Conservation (phyloP, 306 rosid genomes). For the Dalbergia cultrata region DNA sequence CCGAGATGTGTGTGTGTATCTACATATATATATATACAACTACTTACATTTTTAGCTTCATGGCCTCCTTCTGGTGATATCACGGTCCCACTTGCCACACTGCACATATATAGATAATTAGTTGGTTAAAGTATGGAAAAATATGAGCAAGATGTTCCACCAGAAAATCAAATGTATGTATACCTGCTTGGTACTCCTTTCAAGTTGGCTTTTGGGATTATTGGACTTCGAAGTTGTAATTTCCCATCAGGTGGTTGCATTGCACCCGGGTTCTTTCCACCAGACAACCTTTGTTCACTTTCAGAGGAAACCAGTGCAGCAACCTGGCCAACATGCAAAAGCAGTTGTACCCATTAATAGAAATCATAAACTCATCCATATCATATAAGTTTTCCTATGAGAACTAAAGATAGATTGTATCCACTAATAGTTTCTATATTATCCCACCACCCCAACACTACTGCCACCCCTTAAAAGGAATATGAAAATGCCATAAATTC, state of each 20-base stretch:
- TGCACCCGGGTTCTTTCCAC: slow-evolving; percentile 27
- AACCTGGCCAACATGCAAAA: slow-evolving; percentile 39
- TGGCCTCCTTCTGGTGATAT: slow-evolving; percentile 39
- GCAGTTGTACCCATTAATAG: slow-evolving; percentile 11
- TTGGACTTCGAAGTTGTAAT: slow-evolving; percentile 7
- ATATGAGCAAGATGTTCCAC: background rate
- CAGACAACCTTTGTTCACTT: slow-evolving; percentile 8
- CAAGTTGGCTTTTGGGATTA: slow-evolving; percentile 6
- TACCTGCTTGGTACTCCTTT: slow-evolving; percentile 44
- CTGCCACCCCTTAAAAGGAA: too few relatives aligned
- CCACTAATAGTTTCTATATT: background rate
- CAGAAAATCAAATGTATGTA: background rate
- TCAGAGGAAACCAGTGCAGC: slow-evolving; percentile 12
- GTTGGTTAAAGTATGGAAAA: slow-evolving; percentile 17
- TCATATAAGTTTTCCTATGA: background rate
- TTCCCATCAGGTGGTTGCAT: slow-evolving; percentile 10
- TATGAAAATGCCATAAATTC: too few relatives aligned
- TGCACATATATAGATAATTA: background rate
- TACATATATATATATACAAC: too few relatives aligned
- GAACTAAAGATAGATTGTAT: background rate
- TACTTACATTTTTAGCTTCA: slow-evolving; percentile 33
- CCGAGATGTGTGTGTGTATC: background rate
- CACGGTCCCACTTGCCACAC: slow-evolving; percentile 30
- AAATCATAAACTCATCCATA: slow-evolving; percentile 23
- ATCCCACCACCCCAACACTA: too few relatives aligned